These are phyloP conservation scores for Pouteria glomerata DNA, from an alignment of 148 eudicot genomes.

Conservation along the genomic window DNA sequence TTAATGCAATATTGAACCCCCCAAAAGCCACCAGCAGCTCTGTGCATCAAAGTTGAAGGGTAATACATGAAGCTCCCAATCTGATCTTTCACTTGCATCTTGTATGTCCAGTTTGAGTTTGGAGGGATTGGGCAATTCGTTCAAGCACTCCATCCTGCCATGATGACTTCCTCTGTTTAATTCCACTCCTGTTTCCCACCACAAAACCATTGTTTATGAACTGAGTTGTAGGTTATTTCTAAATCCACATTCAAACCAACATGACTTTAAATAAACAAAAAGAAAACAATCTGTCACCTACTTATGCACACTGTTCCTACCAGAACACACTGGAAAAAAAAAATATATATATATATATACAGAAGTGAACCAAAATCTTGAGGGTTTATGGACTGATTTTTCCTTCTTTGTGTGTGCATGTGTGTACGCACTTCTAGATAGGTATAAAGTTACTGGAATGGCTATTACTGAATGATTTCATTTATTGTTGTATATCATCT, in stretches of 20 bases:
- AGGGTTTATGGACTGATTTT: background rate
- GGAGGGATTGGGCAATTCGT: slow-evolving; percentile 90
- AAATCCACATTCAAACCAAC: background rate
- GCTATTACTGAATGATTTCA: no score
- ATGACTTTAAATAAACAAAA: background rate
- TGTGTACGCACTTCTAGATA: no score
- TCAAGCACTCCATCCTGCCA: slow-evolving; percentile 92
- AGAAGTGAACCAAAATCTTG: background rate
- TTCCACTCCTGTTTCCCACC: slow-evolving; percentile 54
- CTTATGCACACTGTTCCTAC: background rate
- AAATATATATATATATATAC: no score
- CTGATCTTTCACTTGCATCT: slow-evolving; percentile 85
- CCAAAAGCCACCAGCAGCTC: slow-evolving; percentile 82
- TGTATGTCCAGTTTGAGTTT: slow-evolving; percentile 65
- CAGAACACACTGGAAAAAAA: background rate
- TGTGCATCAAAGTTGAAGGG: slow-evolving; percentile 74
- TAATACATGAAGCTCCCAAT: slow-evolving; percentile 68
- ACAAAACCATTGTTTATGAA: slow-evolving; percentile 1
- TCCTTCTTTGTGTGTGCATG: no score
- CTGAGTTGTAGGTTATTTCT: background rate
- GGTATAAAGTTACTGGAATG: no score
- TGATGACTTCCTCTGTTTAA: slow-evolving; percentile 66
- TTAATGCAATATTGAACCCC: slow-evolving; percentile 42
- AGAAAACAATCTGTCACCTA: background rate
- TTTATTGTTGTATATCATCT: no score